Evolutionary conservation across 768 basidiomycete genomes (phyloP).

Genomic region (Rhizopogon vulgaris): DNA sequence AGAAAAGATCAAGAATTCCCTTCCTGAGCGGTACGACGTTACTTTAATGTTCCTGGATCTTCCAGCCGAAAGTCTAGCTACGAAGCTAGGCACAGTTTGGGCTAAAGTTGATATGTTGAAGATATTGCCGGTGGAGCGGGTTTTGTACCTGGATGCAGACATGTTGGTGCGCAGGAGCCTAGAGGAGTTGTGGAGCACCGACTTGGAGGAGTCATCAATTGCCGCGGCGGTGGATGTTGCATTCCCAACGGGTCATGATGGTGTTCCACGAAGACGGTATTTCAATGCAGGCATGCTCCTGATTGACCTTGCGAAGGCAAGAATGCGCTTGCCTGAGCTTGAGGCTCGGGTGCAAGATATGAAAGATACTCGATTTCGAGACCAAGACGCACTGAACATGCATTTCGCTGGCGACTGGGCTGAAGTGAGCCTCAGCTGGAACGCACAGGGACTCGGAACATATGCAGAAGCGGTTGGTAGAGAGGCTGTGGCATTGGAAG

Average conservation of each 20-base stretch:
- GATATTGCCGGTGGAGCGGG: slow-evolving; percentile 42
- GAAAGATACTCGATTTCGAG: slow-evolving; percentile 27
- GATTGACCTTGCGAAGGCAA: slow-evolving; percentile 38
- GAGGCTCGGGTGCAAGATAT: slow-evolving; percentile 18
- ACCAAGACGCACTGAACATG: slow-evolving; percentile 48
- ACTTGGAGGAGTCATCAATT: slow-evolving; percentile 35
- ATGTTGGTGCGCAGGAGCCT: slow-evolving; percentile 38
- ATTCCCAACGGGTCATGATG: slow-evolving; percentile 40
- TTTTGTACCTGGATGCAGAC: slow-evolving; percentile 51
- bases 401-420: slow-evolving; percentile 40
- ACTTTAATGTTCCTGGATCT: slow-evolving; percentile 40
- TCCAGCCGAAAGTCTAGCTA: slow-evolving; percentile 23
- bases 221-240: slow-evolving; percentile 46
- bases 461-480: slow-evolving; percentile 39
- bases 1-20: slow-evolving; percentile 23
- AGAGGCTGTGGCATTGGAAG: slow-evolving; percentile 23
- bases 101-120: slow-evolving; percentile 44
- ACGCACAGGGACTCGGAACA: slow-evolving; percentile 52
- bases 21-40: slow-evolving; percentile 21
- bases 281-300: slow-evolving; percentile 55
- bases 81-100: slow-evolving; percentile 32
- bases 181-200: slow-evolving; percentile 37
- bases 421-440: slow-evolving; percentile 40
- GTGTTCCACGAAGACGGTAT: slow-evolving; percentile 28
- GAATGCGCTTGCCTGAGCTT: slow-evolving; percentile 23